A percentile compares a stretch with the other conserved stretches of the same genome.
These are phyloP conservation scores for Sanghuangporus baumii DNA, from an alignment of 1,284 basidiomycete species.

Conservation along the genomic window DNA sequence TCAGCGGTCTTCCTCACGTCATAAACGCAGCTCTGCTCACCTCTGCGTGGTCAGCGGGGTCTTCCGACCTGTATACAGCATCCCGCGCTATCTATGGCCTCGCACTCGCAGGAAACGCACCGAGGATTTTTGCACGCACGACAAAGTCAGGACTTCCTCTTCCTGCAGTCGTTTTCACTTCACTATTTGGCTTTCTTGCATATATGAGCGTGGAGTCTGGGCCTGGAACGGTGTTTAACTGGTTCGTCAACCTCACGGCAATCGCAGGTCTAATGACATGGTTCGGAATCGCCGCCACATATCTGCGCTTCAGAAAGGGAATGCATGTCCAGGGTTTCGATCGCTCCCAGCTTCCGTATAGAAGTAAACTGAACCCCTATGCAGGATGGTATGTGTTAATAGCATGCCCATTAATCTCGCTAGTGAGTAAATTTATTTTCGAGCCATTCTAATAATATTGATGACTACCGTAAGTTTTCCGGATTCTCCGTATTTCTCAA, in stretches of 20 bases:
- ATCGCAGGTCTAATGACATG: conserved; percentile 69
- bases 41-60: conserved; percentile 84
- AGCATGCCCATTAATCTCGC: conserved; percentile 53
- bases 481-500: conserved; percentile 75
- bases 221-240: conserved; percentile 66
- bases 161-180: conserved; percentile 60
- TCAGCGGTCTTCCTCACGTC: conserved; percentile 68
- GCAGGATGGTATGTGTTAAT: conserved; percentile 44
- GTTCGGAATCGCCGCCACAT: conserved; percentile 51
- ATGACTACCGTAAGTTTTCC: conserved; percentile 46
- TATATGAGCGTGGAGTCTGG: conserved; percentile 62
- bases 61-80: conserved; percentile 77
- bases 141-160: conserved; percentile 73
- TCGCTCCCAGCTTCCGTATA: conserved; percentile 35
- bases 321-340: conserved; percentile 37
- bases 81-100: conserved; percentile 81
- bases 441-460: background rate
- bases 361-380: conserved; percentile 29
- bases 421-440: conserved; percentile 43
- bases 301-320: conserved; percentile 42
- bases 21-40: conserved; percentile 85
- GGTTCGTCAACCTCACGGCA: conserved; percentile 72
- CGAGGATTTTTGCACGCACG: conserved; percentile 63
- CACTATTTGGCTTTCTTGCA: conserved; percentile 66
- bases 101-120: conserved; percentile 71